phyloP scores from a whole-genome alignment of 1,284 basidiomycete genomes.

The Psilocybe mexicana region DNA sequence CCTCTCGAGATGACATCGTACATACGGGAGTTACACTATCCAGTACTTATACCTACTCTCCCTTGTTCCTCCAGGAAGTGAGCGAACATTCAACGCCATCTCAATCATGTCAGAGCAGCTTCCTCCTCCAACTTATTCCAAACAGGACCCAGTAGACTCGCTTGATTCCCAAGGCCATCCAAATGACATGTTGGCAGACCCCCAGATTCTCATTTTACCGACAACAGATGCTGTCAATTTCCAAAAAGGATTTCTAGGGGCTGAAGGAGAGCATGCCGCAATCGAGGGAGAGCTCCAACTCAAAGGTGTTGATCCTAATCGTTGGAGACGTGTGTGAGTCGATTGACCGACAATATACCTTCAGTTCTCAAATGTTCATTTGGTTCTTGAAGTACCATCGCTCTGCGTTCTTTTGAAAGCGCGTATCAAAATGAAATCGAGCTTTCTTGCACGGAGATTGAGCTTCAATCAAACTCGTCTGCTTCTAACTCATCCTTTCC shows the following conservation, averaged over 20 bases:
- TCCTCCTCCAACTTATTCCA: constrained; percentile 49
- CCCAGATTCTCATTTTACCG: constrained; percentile 70
- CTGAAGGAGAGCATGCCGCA: constrained; percentile 74
- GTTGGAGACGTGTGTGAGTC: constrained; percentile 72
- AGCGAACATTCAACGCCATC: neutral
- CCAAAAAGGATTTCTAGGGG: constrained; percentile 79
- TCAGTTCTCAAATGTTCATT: constrained; percentile 20
- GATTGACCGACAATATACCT: constrained; percentile 11
- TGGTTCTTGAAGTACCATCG: constrained; percentile 52
- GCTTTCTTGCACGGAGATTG: constrained; percentile 53
- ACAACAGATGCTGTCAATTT: constrained; percentile 67
- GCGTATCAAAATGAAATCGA: constrained; percentile 64
- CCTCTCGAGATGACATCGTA: constrained; percentile 14
- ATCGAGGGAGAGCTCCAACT: constrained; percentile 83
- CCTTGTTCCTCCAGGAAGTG: constrained; percentile 1
- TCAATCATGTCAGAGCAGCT: constrained; percentile 38
- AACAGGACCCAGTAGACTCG: constrained; percentile 34
- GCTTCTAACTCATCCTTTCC: constrained; percentile 43
- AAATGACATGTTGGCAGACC: constrained; percentile 25
- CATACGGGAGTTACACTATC: neutral
- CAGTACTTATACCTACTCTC: no score
- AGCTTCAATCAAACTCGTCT: constrained; percentile 45
- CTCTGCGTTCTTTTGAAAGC: constrained; percentile 65
- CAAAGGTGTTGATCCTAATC: constrained; percentile 58
- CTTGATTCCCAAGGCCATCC: constrained; percentile 8